Evolutionary conservation across 768 basidiomycete genomes (phyloP), one percentile per base, ranked within the genome.

Genomic region (Suillus subluteus): DNA sequence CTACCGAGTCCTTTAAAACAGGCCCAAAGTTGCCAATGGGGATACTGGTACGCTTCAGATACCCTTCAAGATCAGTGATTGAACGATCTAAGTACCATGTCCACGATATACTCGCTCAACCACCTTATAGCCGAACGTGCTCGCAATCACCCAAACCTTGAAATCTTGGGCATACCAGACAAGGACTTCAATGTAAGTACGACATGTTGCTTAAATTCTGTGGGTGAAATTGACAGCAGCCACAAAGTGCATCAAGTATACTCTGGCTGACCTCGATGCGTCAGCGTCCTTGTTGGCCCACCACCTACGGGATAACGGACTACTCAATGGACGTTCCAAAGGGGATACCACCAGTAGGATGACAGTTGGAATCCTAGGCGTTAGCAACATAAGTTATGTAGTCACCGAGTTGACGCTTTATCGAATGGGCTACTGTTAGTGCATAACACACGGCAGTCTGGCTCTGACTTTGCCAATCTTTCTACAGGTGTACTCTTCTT

Each of bases 381-480:
- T 74, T 30, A 77, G 68, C 66, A 77, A 72, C 67, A 69, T 77
- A 30, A 66, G 69, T 62, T 75, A 75, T 67, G 70, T 75, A 32
- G 62, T 75, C 9, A 66, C 69, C 30, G 73, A 75, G 26, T 62
- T 76, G 65, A 40, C 72, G 8, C 55, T 75, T 58, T 76, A 72
- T 66, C 75, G 75, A 21, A 75, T 76, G 75, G 75, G 74, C 9
- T 75, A 75, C 62, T 76, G 75, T 75, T 44, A 61, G 74, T 73
- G 21, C 32, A 62, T 35, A 5, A 35, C 21, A 2, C 1, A 54
- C 4, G 13, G 58, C 2, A 1, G 54, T 41, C 23, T 8, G 9
- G 9, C 5, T 6, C 2, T 12, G 8, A 58, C 16, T 41, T 41
- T 35, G 65, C 37, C 63, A 13, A 32, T 21, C 13, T 12, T 62